Conservation (phyloP, 371 early-diverging fungal species). For the Apophysomyces sp. region DNA sequence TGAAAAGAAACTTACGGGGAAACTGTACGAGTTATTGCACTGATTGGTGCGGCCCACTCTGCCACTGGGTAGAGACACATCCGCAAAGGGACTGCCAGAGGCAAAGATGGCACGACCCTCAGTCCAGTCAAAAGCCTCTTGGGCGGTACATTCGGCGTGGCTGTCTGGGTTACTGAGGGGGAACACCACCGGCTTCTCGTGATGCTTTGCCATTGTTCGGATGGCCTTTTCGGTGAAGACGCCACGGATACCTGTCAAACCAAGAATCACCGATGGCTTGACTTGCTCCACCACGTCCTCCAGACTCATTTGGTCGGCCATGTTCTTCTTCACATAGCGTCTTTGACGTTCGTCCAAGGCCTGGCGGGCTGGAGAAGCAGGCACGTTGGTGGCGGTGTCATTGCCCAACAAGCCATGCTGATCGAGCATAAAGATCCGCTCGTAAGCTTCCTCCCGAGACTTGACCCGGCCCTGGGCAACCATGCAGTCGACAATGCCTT, state of each 20-base stretch:
- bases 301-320: conserved; percentile 49
- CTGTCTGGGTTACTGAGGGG: conserved; percentile 67
- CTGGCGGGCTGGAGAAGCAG: background rate
- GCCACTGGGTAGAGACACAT: conserved; percentile 46
- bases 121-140: conserved; percentile 63
- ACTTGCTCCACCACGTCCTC: conserved; percentile 58
- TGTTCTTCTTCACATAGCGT: conserved; percentile 52
- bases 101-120: conserved; percentile 66
- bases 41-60: conserved; percentile 56
- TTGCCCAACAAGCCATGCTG: conserved; percentile 56
- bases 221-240: conserved; percentile 61
- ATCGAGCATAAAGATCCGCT: conserved; percentile 60
- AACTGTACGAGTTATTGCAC: conserved; percentile 66
- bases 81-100: conserved; percentile 60
- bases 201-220: conserved; percentile 57
- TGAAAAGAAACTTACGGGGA: conserved; percentile 32
- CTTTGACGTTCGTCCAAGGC: conserved; percentile 52
- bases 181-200: conserved; percentile 61
- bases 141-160: conserved; percentile 66
- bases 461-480: conserved; percentile 57
- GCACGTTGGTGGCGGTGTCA: conserved; percentile 31
- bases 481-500: conserved; percentile 64
- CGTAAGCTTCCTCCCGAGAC: conserved; percentile 59
- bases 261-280: conserved; percentile 66
- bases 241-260: conserved; percentile 58